phyloP scores from a whole-genome alignment of 2,329 filamentous ascomycete genomes.

The Tothia fuscella region DNA sequence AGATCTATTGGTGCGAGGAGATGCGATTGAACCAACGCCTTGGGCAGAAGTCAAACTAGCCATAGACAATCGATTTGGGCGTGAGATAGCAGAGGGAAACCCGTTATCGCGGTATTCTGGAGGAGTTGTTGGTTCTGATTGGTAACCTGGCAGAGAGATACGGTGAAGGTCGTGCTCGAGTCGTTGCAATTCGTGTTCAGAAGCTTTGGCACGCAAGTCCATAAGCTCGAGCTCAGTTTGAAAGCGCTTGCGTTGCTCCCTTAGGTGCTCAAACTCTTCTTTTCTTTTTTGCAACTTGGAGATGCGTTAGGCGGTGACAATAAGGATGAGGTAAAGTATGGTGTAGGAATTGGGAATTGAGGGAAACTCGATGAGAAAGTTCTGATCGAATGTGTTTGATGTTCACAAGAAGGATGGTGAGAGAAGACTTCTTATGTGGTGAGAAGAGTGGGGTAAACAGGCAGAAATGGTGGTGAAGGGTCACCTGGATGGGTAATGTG shows the following conservation, averaged over 20 bases:
- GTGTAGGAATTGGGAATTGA: no score
- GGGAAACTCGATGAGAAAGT: no score
- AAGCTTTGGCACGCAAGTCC: conserved; percentile 64
- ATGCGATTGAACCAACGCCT: conserved; percentile 43
- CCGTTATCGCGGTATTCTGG: conserved; percentile 80
- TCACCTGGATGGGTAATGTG: no score
- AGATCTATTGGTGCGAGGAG: conserved; percentile 59
- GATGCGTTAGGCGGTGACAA: conserved; percentile 1
- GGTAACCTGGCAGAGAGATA: conserved; percentile 47
- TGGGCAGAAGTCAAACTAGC: conserved; percentile 77
- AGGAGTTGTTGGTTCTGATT: conserved; percentile 91
- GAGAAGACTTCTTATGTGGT: no score
- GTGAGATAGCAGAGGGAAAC: conserved; percentile 60
- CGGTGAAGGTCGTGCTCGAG: conserved; percentile 55
- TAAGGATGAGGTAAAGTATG: conserved; percentile 1
- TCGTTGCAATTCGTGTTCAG: conserved; percentile 74
- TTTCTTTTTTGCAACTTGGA: conserved; percentile 87
- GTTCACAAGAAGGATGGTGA: no score
- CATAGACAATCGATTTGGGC: conserved; percentile 78
- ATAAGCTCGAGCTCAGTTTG: conserved; percentile 70
- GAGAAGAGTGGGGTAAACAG: no score
- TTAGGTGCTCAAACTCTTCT: conserved; percentile 79
- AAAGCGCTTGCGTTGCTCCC: conserved; percentile 78
- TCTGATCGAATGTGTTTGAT: no score
- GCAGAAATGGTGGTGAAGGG: no score